Evolutionary conservation across 306 rosid species (phyloP).

Genomic region (Trichosanthes truncata): DNA sequence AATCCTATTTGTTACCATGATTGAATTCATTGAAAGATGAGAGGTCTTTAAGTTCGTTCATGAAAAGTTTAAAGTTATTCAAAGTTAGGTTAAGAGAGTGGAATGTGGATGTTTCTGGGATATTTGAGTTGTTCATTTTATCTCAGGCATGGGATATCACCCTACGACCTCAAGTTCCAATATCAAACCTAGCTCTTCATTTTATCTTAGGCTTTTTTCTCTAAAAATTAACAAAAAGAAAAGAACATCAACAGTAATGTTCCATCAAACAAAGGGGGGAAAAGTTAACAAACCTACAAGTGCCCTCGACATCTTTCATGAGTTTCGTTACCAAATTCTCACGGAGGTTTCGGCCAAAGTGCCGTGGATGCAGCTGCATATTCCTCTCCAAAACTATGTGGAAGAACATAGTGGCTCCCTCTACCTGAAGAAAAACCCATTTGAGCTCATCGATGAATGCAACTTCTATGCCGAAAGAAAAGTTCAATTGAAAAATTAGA

Average conservation of each 20-base stretch:
- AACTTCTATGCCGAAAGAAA: background rate
- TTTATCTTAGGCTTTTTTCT: background rate
- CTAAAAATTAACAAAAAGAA: background rate
- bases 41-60: too few species aligned
- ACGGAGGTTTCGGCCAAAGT: slow-evolving; percentile 85
- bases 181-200: background rate
- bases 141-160: background rate
- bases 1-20: background rate
- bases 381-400: slow-evolving; percentile 90
- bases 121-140: background rate
- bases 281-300: slow-evolving; percentile 53
- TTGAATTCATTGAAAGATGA: background rate
- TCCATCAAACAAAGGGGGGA: background rate
- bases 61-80: background rate
- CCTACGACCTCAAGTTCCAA: background rate
- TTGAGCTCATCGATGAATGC: background rate
- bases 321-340: slow-evolving; percentile 83
- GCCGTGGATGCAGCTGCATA: slow-evolving; percentile 94
- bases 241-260: background rate
- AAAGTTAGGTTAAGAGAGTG: background rate
- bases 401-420: slow-evolving; percentile 56
- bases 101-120: background rate
- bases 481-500: background rate
- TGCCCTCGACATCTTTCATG: slow-evolving; percentile 97
- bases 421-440: background rate